Evolutionary conservation across 2,329 filamentous ascomycete species (phyloP), one percentile per base, ranked within the genome.

Genomic region (Arthrobotrys musiformis): DNA sequence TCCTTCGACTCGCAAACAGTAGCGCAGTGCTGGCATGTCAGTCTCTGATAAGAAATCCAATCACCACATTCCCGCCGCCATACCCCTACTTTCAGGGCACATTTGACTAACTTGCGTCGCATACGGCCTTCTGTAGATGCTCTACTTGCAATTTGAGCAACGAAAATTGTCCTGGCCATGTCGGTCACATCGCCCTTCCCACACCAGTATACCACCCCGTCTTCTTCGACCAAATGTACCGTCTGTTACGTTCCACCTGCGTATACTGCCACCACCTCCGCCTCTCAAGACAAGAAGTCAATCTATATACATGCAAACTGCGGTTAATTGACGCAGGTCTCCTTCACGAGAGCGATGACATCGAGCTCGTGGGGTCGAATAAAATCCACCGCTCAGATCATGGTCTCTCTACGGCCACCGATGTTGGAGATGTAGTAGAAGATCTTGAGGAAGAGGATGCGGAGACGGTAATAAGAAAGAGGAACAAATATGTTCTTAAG

Each of bases 161-260:
- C 78, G 88, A 90, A 82, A 89, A 89, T 81, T 99, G 96, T 83
- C 93, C 94, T 5, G 96, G 96, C 70, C 96, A 99, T 85, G 89
- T 92, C 75, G 96, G 95, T 64, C 95, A 99, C 82, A 97, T 99
- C 83, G 93, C 97, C 81, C 90, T 99, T 11, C 94, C 95, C 13
- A 91, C 94, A 11, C 93, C 92, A 54, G 92, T 97, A 63, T 99
- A 98, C 83, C 94, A 99, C 84, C 93, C 94, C n/a, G 92, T 93
- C 1, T 98, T 97, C 82, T 91, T 99, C 86, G 94, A 97, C 82
- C 94, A 97, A 83, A 88, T 94, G 63, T 89, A 96, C 79, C 91
- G 92, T 50, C 86, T 99, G 52, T 87, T 99, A 19, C 90, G 93
- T 80, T 91, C 93, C 66, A 92, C 94, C 84, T 99, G 95, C 83